Evolutionary conservation across 2,329 filamentous ascomycete species (phyloP).

Genomic region (Bipolaris victoriae): DNA sequence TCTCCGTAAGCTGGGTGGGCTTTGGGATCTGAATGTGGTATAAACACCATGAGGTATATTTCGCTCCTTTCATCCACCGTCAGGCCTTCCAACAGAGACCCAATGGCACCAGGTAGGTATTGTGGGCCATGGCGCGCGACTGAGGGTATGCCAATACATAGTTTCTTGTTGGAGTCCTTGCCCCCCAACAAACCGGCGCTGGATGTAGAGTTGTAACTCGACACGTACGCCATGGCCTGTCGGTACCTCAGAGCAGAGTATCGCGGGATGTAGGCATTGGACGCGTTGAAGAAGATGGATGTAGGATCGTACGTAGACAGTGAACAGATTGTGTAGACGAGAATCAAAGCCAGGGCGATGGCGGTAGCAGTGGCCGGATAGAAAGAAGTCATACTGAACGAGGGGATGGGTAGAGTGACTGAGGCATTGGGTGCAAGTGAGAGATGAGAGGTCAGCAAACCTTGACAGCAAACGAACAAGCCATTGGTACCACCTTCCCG

Average conservation of each 20-base stretch:
- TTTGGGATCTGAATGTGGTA: constrained; percentile 53
- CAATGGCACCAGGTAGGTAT: constrained; percentile 53
- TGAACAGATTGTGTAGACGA: constrained; percentile 33
- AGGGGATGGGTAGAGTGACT: not conserved
- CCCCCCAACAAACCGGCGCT: constrained; percentile 19
- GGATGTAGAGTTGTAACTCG: constrained; percentile 25
- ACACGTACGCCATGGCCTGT: constrained; percentile 39
- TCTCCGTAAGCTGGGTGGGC: constrained; percentile 51
- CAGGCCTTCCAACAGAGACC: constrained; percentile 54
- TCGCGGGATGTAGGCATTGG: constrained; percentile 37
- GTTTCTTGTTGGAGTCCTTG: constrained; percentile 24
- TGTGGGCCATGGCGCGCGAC: constrained; percentile 49
- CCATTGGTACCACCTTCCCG: not conserved
- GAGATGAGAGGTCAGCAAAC: not conserved
- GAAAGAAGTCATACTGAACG: not conserved
- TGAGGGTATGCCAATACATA: constrained; percentile 56
- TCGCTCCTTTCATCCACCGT: constrained; percentile 49
- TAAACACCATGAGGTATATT: constrained; percentile 53
- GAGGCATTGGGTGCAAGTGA: not conserved
- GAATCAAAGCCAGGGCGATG: constrained; percentile 22
- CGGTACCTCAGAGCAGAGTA: constrained; percentile 41
- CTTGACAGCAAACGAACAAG: constrained; percentile 1
- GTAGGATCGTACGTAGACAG: constrained; percentile 43
- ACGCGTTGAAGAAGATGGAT: constrained; percentile 45
- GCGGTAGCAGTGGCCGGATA: constrained; percentile 21